Percentiles rank a stretch among this genome's conserved stretches.
These are phyloP conservation scores for Gossypium thurberi DNA, from an alignment of 345 rosid genomes.

Conservation along the genomic window DNA sequence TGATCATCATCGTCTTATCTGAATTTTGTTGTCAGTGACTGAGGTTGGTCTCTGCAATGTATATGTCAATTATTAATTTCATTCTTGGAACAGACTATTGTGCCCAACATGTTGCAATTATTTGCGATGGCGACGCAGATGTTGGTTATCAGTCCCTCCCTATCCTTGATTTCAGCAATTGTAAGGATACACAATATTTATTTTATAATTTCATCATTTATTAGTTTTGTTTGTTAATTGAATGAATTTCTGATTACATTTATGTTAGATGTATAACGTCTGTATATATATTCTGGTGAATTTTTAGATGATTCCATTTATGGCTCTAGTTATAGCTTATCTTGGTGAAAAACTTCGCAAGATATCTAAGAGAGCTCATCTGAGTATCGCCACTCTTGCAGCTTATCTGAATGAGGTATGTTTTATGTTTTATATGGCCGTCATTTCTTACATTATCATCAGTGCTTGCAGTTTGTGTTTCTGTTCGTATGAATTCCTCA, in stretches of 20 bases:
- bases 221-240: slow-evolving; percentile 1
- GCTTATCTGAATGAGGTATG: slow-evolving; percentile 81
- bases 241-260: background rate
- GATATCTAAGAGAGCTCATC: slow-evolving; percentile 68
- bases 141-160: slow-evolving; percentile 71
- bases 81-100: slow-evolving; percentile 50
- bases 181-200: slow-evolving; percentile 29
- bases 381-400: slow-evolving; percentile 67
- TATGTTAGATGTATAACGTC: background rate
- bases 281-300: background rate
- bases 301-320: slow-evolving; percentile 62
- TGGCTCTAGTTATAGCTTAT: slow-evolving; percentile 57
- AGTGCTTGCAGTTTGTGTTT: background rate
- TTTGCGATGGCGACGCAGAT: slow-evolving; percentile 74
- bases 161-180: slow-evolving; percentile 70
- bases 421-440: slow-evolving; percentile 4
- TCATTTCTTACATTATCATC: background rate
- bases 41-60: background rate
- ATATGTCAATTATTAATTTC: slow-evolving; percentile 2
- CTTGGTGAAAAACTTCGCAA: slow-evolving; percentile 70
- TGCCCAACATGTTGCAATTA: slow-evolving; percentile 72
- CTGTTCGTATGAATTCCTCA: slow-evolving; percentile 4
- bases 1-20: background rate
- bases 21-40: background rate
- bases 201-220: background rate